These are phyloP conservation scores for Dictyostelium brefeldianum DNA, from an alignment of 78 protist genomes.

Conservation along the genomic window DNA sequence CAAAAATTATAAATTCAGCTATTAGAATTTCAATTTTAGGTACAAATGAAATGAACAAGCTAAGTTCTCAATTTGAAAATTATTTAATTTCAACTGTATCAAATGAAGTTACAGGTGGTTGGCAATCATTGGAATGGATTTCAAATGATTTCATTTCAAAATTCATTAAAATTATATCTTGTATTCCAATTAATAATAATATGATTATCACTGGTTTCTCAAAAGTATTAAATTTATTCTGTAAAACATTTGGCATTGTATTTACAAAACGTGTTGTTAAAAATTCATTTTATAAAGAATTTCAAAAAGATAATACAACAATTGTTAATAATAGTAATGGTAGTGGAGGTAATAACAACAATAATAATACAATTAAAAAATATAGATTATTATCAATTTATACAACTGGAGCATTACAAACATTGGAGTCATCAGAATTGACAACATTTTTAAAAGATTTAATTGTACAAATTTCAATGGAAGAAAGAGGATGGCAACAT, in stretches of 20 bases:
- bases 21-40: constrained; percentile 70
- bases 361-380: constrained; percentile 28
- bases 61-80: constrained; percentile 39
- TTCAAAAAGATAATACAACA: constrained; percentile 35
- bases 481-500: constrained; percentile 70
- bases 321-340: not conserved
- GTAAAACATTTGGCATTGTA: constrained; percentile 32
- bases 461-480: constrained; percentile 68
- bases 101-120: constrained; percentile 13
- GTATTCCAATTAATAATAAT: constrained; percentile 55
- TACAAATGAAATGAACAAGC: constrained; percentile 17
- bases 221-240: constrained; percentile 33
- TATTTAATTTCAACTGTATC: constrained; percentile 25
- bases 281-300: constrained; percentile 40
- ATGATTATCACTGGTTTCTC: not conserved
- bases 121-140: constrained; percentile 67
- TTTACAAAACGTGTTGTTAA: constrained; percentile 57
- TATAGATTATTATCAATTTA: constrained; percentile 39
- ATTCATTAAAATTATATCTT: constrained; percentile 31
- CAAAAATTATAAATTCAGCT: constrained; percentile 26
- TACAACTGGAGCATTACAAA: constrained; percentile 63
- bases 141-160: constrained; percentile 45
- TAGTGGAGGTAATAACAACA: not conserved
- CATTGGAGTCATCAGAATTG: constrained; percentile 54
- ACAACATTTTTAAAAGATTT: constrained; percentile 34